Evolutionary conservation across 345 rosid genomes (phyloP).

Genomic region (Erucastrum elatum): DNA sequence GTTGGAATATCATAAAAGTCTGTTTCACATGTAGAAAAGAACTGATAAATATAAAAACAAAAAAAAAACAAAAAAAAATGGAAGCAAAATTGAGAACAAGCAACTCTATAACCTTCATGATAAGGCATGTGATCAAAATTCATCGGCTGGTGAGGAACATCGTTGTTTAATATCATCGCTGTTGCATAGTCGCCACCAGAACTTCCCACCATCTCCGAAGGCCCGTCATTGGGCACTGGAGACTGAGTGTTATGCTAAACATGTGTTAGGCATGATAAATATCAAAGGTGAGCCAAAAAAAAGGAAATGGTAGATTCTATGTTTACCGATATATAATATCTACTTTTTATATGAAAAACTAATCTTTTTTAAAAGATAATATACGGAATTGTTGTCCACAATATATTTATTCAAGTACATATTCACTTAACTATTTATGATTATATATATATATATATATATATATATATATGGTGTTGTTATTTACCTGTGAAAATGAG

Average conservation of each 20-base stretch:
- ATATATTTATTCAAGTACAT: neutral
- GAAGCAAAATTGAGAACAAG: neutral
- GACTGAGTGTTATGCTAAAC: neutral
- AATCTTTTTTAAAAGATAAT: neutral
- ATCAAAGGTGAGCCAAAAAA: neutral
- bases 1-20: neutral
- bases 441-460: neutral
- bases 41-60: neutral
- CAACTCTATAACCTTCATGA: constrained; percentile 10
- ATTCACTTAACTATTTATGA: neutral
- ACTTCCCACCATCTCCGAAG: neutral
- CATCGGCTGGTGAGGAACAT: neutral
- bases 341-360: neutral
- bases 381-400: neutral
- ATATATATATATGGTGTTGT: neutral
- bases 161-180: neutral
- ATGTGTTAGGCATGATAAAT: neutral
- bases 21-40: neutral
- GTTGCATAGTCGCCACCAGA: constrained; percentile 3
- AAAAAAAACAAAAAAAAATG: neutral
- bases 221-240: neutral
- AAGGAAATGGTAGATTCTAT: neutral
- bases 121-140: neutral
- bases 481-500: constrained; percentile 7
- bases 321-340: neutral